Evolutionary conservation across 257 asterid species (phyloP).

Genomic region (Orobanche coerulescens): DNA sequence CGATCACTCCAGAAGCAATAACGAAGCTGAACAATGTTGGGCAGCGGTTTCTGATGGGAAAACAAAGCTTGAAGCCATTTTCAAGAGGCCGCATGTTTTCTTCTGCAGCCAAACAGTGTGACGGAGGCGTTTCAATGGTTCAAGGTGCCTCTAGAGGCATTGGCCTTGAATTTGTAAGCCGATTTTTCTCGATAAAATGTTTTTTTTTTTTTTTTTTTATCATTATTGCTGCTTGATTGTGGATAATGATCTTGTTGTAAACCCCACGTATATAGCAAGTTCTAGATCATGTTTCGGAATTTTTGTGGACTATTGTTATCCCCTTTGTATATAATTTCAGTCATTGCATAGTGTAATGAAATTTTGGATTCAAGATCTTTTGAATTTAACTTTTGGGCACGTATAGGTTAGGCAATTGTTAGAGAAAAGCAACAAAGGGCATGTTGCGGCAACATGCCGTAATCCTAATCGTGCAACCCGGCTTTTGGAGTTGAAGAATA

Average conservation of each 20-base stretch:
- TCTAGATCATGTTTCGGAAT: background rate
- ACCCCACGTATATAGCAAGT: too few species aligned
- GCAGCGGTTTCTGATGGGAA: constrained; percentile 25
- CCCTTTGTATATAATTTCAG: background rate
- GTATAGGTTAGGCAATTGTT: constrained; percentile 74
- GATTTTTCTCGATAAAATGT: background rate
- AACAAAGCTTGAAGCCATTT: constrained; percentile 26
- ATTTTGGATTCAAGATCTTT: background rate
- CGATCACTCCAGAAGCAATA: constrained; percentile 13
- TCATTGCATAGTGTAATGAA: background rate
- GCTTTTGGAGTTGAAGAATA: constrained; percentile 60
- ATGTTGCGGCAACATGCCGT: constrained; percentile 84
- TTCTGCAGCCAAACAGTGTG: constrained; percentile 30
- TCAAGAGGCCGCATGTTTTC: constrained; percentile 31
- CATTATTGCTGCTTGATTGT: background rate
- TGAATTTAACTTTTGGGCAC: background rate
- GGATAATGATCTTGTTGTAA: too few species aligned
- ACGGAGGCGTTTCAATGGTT: constrained; percentile 78
- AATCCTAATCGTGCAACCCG: constrained; percentile 58
- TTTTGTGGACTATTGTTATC: too few species aligned
- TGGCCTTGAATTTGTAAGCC: constrained; percentile 88
- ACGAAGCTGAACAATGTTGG: constrained; percentile 42
- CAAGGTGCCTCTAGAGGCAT: constrained; percentile 99
- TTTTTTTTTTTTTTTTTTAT: too few species aligned
- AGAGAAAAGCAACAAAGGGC: constrained; percentile 53